phyloP scores from a whole-genome alignment of 306 rosid genomes.

The Prunus mume region DNA sequence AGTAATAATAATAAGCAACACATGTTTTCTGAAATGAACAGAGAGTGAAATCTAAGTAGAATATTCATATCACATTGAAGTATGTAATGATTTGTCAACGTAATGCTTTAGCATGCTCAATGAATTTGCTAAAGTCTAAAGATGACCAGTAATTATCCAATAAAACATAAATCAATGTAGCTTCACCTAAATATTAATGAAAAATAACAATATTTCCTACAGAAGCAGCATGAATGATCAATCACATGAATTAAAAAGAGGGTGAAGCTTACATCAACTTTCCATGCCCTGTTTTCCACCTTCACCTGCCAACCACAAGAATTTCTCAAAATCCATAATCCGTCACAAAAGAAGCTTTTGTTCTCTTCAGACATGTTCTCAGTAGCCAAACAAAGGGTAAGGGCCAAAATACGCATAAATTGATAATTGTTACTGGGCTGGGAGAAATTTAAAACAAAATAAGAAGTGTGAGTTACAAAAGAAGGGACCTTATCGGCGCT shows the following conservation, averaged over 20 bases:
- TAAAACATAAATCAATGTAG: neutral
- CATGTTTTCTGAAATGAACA: neutral
- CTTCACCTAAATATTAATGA: neutral
- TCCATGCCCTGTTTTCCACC: constrained; percentile 87
- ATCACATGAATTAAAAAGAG: neutral
- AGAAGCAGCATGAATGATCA: neutral
- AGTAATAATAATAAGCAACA: too few species aligned
- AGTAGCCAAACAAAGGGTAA: neutral
- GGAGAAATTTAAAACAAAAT: neutral
- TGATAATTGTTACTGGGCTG: neutral
- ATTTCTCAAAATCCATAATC: neutral
- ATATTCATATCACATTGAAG: neutral
- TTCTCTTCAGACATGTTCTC: neutral
- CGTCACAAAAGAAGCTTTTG: neutral
- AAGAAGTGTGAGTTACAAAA: too few species aligned
- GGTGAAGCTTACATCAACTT: constrained; percentile 78
- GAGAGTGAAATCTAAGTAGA: neutral
- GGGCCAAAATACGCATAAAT: too few species aligned
- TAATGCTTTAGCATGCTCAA: neutral
- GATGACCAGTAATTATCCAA: neutral
- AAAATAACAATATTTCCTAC: neutral
- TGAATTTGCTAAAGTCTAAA: neutral
- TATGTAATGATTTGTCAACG: neutral
- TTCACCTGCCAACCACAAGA: constrained; percentile 61
- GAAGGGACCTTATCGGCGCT: constrained; percentile 76